Base-by-base conservation (phyloP, 192 early-diverging fungal genomes). In the Thamnidium elegans region DNA sequence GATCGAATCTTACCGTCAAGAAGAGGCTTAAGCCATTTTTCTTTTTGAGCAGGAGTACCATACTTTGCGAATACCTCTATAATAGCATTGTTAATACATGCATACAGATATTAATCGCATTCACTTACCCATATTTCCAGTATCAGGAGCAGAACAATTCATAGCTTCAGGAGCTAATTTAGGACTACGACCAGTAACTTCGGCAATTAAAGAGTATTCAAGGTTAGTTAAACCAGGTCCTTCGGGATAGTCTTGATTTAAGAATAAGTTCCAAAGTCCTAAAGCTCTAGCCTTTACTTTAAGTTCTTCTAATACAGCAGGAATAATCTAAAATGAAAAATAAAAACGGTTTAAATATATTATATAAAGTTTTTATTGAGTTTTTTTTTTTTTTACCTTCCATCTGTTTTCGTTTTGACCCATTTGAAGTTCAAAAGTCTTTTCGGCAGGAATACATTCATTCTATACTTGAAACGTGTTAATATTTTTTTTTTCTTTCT, bases 251-350 rank as follows among this genome's bases (percentile, higher is more conserved):
- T 88, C 81, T 58, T 83, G 84, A 17, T 87, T 83, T 65, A 98
- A 76, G 75, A 94, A 99, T 58, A 98, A 69, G 79, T 99, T 99
- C 97, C 97, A 99, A 17, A 99, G 86, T 6, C 95, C 97, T 20
- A 96, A 82, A 43, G 77, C 76, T 54, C 82, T 82, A 0, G 97
- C 97, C 67, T 92, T 91, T 34, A 66, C 68, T 79, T 99, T 99
- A 54, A 99, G 89, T 34, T 86, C 75, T 70, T 96, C 97, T 58
- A 98, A 85, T 47, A 96, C 81, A 39, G 83, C 78, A 19, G 97
- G 97, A 43, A 96, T 85, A 1, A 80, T 62, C 86, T 88, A 65
- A 34, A n/a, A n/a, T n/a, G n/a, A n/a, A n/a, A n/a, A n/a, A n/a
- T n/a, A 14, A 64, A 46, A 30, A 51, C 13, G 44, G 13, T n/a